phyloP scores from a whole-genome alignment of 768 basidiomycete genomes.

The Wakefieldia striispora region DNA sequence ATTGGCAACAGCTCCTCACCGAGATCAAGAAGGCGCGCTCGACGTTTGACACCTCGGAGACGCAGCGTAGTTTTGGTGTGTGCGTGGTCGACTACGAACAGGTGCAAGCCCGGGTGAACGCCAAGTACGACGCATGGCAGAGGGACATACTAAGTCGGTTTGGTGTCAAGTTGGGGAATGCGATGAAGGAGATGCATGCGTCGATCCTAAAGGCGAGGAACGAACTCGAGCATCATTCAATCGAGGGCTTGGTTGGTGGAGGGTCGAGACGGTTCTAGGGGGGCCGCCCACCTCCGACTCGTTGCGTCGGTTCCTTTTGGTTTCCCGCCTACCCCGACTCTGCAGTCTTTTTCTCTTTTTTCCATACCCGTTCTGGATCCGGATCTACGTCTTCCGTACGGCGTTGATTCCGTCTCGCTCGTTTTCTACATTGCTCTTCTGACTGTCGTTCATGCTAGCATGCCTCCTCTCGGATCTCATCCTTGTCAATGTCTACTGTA shows the following conservation, averaged over 20 bases:
- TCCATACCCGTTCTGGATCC: conserved; percentile 18
- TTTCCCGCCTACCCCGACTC: background rate
- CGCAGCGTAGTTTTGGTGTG: conserved; percentile 86
- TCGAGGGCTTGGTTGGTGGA: conserved; percentile 80
- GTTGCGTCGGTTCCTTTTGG: background rate
- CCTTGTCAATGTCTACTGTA: conserved; percentile 20
- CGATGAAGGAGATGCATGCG: conserved; percentile 98
- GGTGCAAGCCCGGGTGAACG: conserved; percentile 95
- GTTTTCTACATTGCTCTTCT: background rate
- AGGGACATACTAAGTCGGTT: conserved; percentile 90
- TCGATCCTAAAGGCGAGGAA: conserved; percentile 90
- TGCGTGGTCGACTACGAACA: conserved; percentile 97
- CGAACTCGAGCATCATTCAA: conserved; percentile 94
- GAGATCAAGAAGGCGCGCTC: conserved; percentile 97
- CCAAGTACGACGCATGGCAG: conserved; percentile 99
- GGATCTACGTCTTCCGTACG: conserved; percentile 7
- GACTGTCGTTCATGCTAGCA: conserved; percentile 9
- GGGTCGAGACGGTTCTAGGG: conserved; percentile 48
- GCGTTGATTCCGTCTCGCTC: background rate
- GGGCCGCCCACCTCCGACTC: no score
- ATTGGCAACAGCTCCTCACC: conserved; percentile 94
- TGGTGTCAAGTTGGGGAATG: conserved; percentile 87
- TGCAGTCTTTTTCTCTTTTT: no score
- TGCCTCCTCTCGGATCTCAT: conserved; percentile 1
- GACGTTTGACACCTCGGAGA: conserved; percentile 96